These are phyloP conservation scores for Metschnikowia continentalis DNA, from an alignment of 805 yeast species.

Conservation along the genomic window DNA sequence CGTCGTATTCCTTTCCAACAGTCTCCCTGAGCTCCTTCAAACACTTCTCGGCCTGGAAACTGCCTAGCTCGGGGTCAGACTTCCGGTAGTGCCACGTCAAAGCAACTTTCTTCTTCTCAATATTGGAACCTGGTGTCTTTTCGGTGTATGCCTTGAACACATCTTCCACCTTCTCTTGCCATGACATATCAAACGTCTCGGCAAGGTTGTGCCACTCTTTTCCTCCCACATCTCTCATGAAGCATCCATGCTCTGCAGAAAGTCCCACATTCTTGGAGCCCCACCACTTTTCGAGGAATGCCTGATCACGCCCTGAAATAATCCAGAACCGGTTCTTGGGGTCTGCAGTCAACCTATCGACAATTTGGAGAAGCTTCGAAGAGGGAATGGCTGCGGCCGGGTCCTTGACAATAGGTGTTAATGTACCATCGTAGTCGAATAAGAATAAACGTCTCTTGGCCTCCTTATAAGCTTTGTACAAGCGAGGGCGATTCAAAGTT, in stretches of 20 bases:
- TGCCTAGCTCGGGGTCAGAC: constrained; percentile 91
- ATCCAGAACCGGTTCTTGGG: constrained; percentile 89
- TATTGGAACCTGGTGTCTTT: constrained; percentile 83
- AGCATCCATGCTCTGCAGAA: constrained; percentile 97
- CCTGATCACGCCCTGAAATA: constrained; percentile 92
- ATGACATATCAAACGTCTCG: constrained; percentile 80
- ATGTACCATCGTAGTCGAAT: constrained; percentile 96
- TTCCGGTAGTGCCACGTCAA: constrained; percentile 97
- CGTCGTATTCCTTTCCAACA: constrained; percentile 64
- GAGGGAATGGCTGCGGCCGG: constrained; percentile 99
- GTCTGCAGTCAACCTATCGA: constrained; percentile 62
- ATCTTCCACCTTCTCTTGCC: constrained; percentile 82
- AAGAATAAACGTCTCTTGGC: constrained; percentile 73
- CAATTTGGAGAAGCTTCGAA: constrained; percentile 55
- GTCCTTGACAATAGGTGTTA: constrained; percentile 92
- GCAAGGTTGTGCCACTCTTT: constrained; percentile 80
- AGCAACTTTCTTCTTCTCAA: constrained; percentile 89
- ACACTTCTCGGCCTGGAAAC: constrained; percentile 74
- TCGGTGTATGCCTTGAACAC: constrained; percentile 74
- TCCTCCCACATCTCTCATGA: constrained; percentile 68
- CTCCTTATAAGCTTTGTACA: constrained; percentile 54
- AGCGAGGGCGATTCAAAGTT: constrained; percentile 66
- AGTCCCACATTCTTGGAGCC: constrained; percentile 73
- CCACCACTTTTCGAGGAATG: constrained; percentile 82
- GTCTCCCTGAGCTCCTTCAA: constrained; percentile 57